Base-by-base conservation (phyloP, 1,284 basidiomycete genomes). In the Cryptococcus jaspeensis region DNA sequence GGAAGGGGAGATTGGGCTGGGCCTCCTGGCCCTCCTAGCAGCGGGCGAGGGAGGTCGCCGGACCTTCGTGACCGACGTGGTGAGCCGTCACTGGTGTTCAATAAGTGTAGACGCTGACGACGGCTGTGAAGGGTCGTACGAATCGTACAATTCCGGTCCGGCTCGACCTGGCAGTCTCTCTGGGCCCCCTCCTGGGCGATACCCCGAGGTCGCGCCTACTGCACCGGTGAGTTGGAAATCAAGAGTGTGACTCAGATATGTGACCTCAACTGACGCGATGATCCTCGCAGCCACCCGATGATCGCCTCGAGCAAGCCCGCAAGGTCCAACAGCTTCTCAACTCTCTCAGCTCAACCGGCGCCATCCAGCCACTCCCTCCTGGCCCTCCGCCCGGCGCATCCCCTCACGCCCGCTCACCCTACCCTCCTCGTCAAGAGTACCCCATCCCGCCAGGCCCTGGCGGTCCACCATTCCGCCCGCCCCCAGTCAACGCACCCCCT, bases 251-350 rank as follows among this genome's bases (percentile, higher is more conserved):
- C 20, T 8, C 28, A 32, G 28, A 32, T 9, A 9, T 9, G 9
- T 38, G n/a, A 25, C 23, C n/a, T 32, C 23, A 23, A 15, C 25
- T 55, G 47, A 50, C 18, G 23, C 20, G 2, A 15, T 15, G 25
- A 8, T 7, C 15, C 18, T 13, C 53, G 23, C 53, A 65, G 55
- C 54, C 62, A 5, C 58, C 52, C 3, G 64, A 67, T 40, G 71
- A 69, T 39, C 59, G 71, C 5, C 55, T 75, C 4, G 69, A 72
- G 48, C 68, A 71, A 60, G 70, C 70, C 48, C 62, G 67, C 20
- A 69, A 69, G 50, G 69, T 72, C 0, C 72, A 73, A 56, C 57
- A 65, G 42, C 44, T 42, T 2, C 37, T 55, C 7, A 38, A 42
- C 20, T 39, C 36, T 18, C 37, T 36, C 15, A 36, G 40, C 28